A percentile compares a stretch with the other conserved stretches of the same genome.
phyloP scores from a whole-genome alignment of 352 stramenopile genomes.

The Phytophthora sp. region DNA sequence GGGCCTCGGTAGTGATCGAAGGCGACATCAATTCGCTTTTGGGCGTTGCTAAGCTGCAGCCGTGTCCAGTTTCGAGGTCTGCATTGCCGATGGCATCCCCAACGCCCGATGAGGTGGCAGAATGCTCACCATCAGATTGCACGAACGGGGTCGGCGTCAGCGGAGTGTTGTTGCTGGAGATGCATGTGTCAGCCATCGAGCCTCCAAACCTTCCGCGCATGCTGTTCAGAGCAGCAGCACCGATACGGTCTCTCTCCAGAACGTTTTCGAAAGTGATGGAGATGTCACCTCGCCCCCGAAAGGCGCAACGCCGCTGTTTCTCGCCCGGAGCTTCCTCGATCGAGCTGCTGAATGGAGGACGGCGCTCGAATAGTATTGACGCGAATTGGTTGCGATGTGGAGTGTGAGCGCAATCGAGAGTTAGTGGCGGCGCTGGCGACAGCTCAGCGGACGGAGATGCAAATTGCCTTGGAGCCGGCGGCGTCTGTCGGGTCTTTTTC shows the following conservation, averaged over 20 bases:
- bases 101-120: conserved; percentile 10
- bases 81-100: conserved; percentile 13
- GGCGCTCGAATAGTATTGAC: not conserved
- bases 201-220: conserved; percentile 15
- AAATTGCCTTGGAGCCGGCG: not conserved
- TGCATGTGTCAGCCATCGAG: conserved; percentile 25
- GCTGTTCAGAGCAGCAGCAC: not conserved
- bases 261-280: conserved; percentile 6
- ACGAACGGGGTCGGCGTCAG: conserved; percentile 19
- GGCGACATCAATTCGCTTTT: conserved; percentile 13
- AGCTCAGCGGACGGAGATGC: not conserved
- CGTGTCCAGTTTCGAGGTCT: conserved; percentile 9
- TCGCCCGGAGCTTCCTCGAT: not conserved
- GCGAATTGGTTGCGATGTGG: not conserved
- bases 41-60: conserved; percentile 19
- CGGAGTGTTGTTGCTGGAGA: conserved; percentile 29
- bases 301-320: not conserved
- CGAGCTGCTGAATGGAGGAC: not conserved
- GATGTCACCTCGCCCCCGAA: conserved; percentile 4
- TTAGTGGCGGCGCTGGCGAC: conserved; percentile 12
- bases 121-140: not conserved
- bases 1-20: conserved; percentile 10
- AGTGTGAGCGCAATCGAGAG: not conserved
- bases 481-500: conserved; percentile 12
- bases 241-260: no score